These are phyloP conservation scores for Endocarpon pusillum DNA, from an alignment of 495 filamentous ascomycete genomes.

Conservation along the genomic window DNA sequence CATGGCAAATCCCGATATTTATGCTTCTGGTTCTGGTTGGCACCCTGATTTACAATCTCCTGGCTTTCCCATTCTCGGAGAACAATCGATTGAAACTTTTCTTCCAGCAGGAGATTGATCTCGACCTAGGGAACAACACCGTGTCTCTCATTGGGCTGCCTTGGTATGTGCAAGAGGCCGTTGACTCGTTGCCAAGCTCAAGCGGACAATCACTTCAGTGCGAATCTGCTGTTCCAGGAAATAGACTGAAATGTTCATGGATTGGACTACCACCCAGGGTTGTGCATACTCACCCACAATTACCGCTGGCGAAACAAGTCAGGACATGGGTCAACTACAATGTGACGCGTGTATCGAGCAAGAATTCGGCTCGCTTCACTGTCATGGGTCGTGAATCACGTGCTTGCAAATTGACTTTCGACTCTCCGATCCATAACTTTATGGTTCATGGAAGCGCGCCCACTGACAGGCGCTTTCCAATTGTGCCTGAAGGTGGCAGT, in stretches of 20 bases:
- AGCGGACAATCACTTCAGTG: too few species aligned
- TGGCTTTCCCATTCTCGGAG: conserved; percentile 74
- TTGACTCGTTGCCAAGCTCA: conserved; percentile 54
- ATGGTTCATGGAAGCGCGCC: conserved; percentile 37
- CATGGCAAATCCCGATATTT: conserved; percentile 63
- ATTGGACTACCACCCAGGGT: conserved; percentile 46
- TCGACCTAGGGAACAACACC: conserved; percentile 50
- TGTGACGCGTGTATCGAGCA: conserved; percentile 26
- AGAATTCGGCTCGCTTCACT: conserved; percentile 34
- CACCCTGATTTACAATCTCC: conserved; percentile 74
- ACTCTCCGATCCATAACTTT: conserved; percentile 42
- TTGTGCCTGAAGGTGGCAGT: conserved; percentile 32
- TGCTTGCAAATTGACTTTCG: conserved; percentile 49
- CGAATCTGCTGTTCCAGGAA: conserved; percentile 21
- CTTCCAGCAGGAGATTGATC: conserved; percentile 68
- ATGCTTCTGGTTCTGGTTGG: conserved; percentile 55
- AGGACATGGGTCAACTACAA: conserved; percentile 45
- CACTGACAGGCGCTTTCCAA: conserved; percentile 36
- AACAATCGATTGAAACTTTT: conserved; percentile 67
- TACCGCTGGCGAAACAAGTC: conserved; percentile 25
- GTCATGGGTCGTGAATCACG: conserved; percentile 50
- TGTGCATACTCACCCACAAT: conserved; percentile 15
- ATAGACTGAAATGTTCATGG: conserved; percentile 54
- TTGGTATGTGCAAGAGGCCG: conserved; percentile 49
- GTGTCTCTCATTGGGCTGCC: conserved; percentile 57